phyloP scores from a whole-genome alignment of 192 early-diverging fungal genomes.

The Gonapodya prolifera region DNA sequence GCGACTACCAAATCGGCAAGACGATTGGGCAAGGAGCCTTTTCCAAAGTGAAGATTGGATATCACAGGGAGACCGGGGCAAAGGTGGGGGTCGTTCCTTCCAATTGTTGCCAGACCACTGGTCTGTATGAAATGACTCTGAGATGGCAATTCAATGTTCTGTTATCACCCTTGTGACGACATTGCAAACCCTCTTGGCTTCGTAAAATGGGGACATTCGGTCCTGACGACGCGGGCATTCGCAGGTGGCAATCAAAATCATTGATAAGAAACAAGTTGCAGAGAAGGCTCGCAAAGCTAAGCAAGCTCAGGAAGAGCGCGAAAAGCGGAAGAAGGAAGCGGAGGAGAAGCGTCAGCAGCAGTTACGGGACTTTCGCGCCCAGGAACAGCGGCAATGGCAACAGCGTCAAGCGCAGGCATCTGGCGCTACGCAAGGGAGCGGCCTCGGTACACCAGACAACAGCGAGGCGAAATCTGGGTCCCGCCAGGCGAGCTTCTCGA shows the following conservation, averaged over 20 bases:
- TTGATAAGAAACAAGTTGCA: slow-evolving; percentile 45
- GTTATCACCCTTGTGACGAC: too few species aligned
- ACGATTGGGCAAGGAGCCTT: slow-evolving; percentile 55
- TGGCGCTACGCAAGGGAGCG: not conserved
- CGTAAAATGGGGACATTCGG: too few species aligned
- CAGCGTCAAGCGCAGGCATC: not conserved
- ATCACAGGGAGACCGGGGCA: slow-evolving; percentile 39
- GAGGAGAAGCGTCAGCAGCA: slow-evolving; percentile 13
- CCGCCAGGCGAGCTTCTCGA: slow-evolving; percentile 12
- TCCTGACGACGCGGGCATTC: too few species aligned
- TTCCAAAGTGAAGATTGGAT: slow-evolving; percentile 50
- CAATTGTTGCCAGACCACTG: not conserved
- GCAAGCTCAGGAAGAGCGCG: slow-evolving; percentile 18
- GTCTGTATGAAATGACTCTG: too few species aligned
- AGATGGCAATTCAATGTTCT: too few species aligned
- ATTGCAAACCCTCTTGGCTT: too few species aligned
- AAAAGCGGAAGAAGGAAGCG: slow-evolving; percentile 14
- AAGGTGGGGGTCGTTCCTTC: slow-evolving; percentile 22
- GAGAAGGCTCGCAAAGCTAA: slow-evolving; percentile 30
- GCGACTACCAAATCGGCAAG: not conserved
- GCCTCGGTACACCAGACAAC: not conserved
- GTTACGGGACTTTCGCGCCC: slow-evolving; percentile 2
- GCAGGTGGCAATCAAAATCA: slow-evolving; percentile 46
- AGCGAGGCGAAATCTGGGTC: not conserved
- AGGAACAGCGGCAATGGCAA: slow-evolving; percentile 8